Base-by-base conservation (phyloP, 2,329 filamentous ascomycete genomes). In the Penicillium sp. region DNA sequence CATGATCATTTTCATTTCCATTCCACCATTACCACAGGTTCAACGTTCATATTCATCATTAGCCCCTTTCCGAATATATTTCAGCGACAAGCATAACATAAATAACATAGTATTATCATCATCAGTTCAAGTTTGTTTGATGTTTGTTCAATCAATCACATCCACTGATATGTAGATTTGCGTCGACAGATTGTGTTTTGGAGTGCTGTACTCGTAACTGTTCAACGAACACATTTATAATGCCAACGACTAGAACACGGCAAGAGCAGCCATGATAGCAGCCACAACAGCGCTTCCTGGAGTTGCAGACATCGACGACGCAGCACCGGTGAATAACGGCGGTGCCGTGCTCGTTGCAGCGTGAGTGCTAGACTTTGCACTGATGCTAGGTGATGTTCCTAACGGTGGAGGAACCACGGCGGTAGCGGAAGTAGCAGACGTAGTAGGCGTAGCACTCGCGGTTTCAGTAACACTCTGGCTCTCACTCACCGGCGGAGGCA, bases 261-360 rank as follows among this genome's bases (percentile, higher is more conserved):
- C 55, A 28, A 57, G 33, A 26, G 38, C 35, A 14, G 49, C 55
- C 1, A 53, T 14, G 6, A 57, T 6, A 14, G 28, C 43, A 52
- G 49, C 55, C 18, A 48, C 38, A 3, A 57, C 12, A 5, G 20
- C 38, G 6, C 49, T 42, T 7, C 42, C 20, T 20, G 45, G 23
- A 9, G n/a, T 24, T 40, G 14, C 24, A 12, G 49, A 30, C 16
- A 49, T 11, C 16, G 7, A 20, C n/a, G 45, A 45, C 21, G 49
- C 55, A 42, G 55, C 43, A 14, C 55, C 55, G 7, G 55, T 57
- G 20, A 52, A 57, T 21, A 40, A 1, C 5, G 55, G 55, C 18
- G 30, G 48, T 16, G 28, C 24, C 8, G 52, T n/a, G n/a, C 11
- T n/a, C 7, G 52, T 47, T 26, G 43, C n/a, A 21, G 20, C 42